These are phyloP conservation scores for Orbilia ellipsospora DNA, from an alignment of 2,329 filamentous ascomycete genomes.

Conservation along the genomic window DNA sequence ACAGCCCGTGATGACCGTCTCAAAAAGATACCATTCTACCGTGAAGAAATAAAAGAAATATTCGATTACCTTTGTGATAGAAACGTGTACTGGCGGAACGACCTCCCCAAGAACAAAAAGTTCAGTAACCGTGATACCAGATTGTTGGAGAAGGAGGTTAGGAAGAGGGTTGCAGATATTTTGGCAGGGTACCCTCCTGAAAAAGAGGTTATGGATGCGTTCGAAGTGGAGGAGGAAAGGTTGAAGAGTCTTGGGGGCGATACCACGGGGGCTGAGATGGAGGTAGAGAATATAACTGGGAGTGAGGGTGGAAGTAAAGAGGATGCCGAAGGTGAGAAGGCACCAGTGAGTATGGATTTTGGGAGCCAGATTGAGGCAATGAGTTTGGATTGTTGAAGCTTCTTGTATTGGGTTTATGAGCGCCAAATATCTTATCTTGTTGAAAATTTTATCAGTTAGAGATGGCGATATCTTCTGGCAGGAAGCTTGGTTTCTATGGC, in stretches of 20 bases:
- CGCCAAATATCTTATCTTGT: no score
- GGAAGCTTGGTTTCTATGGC: no score
- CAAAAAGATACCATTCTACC: constrained; percentile 28
- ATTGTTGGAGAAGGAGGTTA: constrained; percentile 44
- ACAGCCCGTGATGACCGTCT: constrained; percentile 20
- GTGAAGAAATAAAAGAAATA: constrained; percentile 50
- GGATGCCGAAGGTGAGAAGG: not conserved
- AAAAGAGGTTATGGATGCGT: constrained; percentile 29
- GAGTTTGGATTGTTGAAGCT: constrained; percentile 9
- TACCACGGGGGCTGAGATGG: not conserved
- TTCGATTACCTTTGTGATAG: constrained; percentile 44
- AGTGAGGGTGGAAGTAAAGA: not conserved
- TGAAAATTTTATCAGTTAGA: no score
- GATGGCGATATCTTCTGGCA: no score
- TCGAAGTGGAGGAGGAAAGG: constrained; percentile 28
- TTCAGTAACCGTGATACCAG: constrained; percentile 47
- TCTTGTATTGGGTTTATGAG: not conserved
- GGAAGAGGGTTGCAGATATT: constrained; percentile 27
- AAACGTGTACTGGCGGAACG: constrained; percentile 38
- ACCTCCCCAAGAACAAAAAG: constrained; percentile 38
- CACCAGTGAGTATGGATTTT: not conserved
- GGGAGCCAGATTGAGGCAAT: not conserved
- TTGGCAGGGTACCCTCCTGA: constrained; percentile 30
- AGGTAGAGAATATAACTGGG: not conserved
- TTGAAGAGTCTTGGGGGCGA: constrained; percentile 1